phyloP scores from a whole-genome alignment of 768 basidiomycete species.

The Clitopilus passeckerianus region DNA sequence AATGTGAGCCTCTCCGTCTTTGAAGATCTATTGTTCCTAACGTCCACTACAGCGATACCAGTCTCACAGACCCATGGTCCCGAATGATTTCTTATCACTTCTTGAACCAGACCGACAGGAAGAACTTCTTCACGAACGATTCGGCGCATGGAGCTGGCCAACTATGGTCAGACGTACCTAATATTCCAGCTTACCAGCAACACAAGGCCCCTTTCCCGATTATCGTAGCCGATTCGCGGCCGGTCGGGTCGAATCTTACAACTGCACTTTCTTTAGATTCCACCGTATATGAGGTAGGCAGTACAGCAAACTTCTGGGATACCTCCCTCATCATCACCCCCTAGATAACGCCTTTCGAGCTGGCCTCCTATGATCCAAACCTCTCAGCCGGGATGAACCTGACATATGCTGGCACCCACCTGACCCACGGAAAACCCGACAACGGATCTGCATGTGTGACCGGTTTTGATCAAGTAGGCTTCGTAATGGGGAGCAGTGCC shows the following conservation, averaged over 20 bases:
- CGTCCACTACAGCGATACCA: slow-evolving; percentile 43
- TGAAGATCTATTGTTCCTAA: neutral
- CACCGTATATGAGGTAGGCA: slow-evolving; percentile 52
- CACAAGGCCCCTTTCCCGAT: slow-evolving; percentile 62
- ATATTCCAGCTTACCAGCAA: slow-evolving; percentile 45
- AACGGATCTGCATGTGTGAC: slow-evolving; percentile 60
- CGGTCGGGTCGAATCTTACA: slow-evolving; percentile 37
- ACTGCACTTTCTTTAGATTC: slow-evolving; percentile 32
- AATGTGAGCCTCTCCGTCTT: slow-evolving; percentile 33
- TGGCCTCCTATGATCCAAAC: slow-evolving; percentile 53
- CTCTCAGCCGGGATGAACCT: slow-evolving; percentile 68
- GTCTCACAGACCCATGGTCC: slow-evolving; percentile 59
- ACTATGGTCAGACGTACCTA: slow-evolving; percentile 56
- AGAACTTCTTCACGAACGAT: slow-evolving; percentile 56
- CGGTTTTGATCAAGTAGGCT: slow-evolving; percentile 71
- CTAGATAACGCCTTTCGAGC: neutral
- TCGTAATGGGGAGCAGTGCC: slow-evolving; percentile 73
- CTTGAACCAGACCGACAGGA: slow-evolving; percentile 54
- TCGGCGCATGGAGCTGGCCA: slow-evolving; percentile 69
- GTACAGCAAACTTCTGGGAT: neutral
- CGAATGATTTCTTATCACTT: slow-evolving; percentile 73
- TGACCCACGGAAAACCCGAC: slow-evolving; percentile 50
- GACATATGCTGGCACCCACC: slow-evolving; percentile 57
- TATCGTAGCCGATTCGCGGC: slow-evolving; percentile 51
- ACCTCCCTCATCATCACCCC: neutral